Evolutionary conservation across 805 yeast genomes (phyloP).

Genomic region (Metschnikowia continentalis): DNA sequence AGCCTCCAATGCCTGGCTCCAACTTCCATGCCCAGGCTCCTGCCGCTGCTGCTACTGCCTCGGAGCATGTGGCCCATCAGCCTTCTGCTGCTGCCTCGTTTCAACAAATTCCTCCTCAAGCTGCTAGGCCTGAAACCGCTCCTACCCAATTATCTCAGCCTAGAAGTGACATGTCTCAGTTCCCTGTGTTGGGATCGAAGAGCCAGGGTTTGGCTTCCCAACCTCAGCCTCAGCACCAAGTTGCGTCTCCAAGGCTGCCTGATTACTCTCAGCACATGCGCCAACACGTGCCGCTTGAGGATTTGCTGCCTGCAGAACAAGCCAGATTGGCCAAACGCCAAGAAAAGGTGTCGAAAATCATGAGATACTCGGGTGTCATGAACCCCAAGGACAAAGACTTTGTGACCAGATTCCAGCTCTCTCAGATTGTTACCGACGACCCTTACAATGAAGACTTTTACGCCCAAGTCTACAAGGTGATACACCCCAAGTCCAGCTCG

Average conservation of each 20-base stretch:
- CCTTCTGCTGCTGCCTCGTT: not conserved
- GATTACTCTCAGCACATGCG: conserved; percentile 21
- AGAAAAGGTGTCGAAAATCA: conserved; percentile 68
- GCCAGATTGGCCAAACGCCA: conserved; percentile 63
- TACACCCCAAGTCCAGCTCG: conserved; percentile 34
- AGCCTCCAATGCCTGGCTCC: conserved; percentile 16
- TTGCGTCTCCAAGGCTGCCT: not conserved
- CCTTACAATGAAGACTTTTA: conserved; percentile 97
- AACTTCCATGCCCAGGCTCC: not conserved
- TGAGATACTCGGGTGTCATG: conserved; percentile 89
- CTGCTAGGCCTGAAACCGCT: conserved; percentile 8
- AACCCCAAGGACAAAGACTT: conserved; percentile 95
- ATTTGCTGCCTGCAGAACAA: conserved; percentile 68
- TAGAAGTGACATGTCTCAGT: conserved; percentile 39
- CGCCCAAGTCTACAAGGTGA: conserved; percentile 79
- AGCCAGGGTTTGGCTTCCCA: conserved; percentile 19
- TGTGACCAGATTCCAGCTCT: conserved; percentile 88
- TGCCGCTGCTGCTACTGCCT: not conserved
- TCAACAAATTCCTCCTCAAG: conserved; percentile 4
- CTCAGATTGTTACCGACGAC: conserved; percentile 94
- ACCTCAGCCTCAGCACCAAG: conserved; percentile 1
- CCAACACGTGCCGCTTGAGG: conserved; percentile 21
- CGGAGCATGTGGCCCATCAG: conserved; percentile 7
- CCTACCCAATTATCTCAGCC: not conserved
- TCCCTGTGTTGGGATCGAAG: conserved; percentile 53